These are phyloP conservation scores for Vaccinium darrowii DNA, from an alignment of 148 eudicot species.

Conservation along the genomic window DNA sequence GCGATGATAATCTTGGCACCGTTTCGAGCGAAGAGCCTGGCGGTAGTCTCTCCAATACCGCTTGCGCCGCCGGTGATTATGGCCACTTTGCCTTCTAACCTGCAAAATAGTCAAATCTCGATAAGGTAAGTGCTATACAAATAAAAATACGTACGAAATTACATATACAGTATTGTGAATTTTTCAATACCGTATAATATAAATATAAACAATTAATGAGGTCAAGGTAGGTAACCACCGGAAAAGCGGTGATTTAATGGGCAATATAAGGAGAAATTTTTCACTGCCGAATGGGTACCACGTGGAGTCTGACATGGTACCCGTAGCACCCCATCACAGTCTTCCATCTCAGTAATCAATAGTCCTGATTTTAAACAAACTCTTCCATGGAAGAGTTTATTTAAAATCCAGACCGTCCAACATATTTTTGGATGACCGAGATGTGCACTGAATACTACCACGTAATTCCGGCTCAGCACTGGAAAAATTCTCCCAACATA, in stretches of 20 bases:
- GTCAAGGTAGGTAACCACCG: neutral
- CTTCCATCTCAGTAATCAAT: too few species aligned
- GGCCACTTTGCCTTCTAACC: slow-evolving; percentile 10
- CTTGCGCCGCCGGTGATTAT: neutral
- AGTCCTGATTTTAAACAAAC: too few species aligned
- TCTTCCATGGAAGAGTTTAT: too few species aligned
- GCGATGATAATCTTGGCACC: neutral
- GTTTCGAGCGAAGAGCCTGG: neutral
- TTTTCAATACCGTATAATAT: neutral
- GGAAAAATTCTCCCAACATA: too few species aligned
- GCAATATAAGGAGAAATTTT: neutral
- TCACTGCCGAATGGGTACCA: too few species aligned
- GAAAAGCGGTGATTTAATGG: neutral
- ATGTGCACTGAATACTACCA: rapidly evolving
- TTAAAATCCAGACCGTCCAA: too few species aligned
- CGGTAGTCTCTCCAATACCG: neutral
- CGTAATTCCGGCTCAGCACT: too few species aligned
- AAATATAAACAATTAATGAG: neutral
- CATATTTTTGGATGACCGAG: too few species aligned
- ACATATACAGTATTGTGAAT: neutral
- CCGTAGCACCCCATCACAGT: too few species aligned
- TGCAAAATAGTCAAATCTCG: neutral
- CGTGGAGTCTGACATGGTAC: too few species aligned
- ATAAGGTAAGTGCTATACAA: neutral
- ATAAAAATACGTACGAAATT: neutral